These are phyloP conservation scores for Sanghuangporus sanghuang DNA, from an alignment of 1,284 basidiomycete genomes.

Conservation along the genomic window DNA sequence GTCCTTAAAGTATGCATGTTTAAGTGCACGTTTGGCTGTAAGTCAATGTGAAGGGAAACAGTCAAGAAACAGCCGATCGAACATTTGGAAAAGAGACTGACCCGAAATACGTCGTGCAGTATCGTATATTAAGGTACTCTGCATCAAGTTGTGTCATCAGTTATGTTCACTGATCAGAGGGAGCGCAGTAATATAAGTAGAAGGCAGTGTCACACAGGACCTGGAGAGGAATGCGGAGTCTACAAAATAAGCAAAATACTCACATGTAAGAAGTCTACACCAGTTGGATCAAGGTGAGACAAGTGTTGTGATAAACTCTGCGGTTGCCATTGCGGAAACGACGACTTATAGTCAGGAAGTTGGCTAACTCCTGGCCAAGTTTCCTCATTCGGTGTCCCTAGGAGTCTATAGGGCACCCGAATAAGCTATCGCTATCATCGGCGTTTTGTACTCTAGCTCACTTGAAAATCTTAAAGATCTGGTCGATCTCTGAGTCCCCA, in stretches of 20 bases:
- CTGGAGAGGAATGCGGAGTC: neutral
- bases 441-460: conserved; percentile 28
- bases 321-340: conserved; percentile 91
- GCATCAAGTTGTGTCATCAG: conserved; percentile 27
- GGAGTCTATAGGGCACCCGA: conserved; percentile 46
- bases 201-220: neutral
- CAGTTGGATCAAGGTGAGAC: conserved; percentile 62
- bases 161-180: neutral
- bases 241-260: conserved; percentile 19
- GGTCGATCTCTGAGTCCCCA: conserved; percentile 98
- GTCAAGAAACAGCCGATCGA: neutral
- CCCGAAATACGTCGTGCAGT: conserved; percentile 92
- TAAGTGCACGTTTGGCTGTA: conserved; percentile 79
- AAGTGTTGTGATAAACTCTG: conserved; percentile 68
- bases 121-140: conserved; percentile 88
- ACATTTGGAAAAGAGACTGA: conserved; percentile 30
- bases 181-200: neutral
- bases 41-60: conserved; percentile 14
- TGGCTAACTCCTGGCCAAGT: conserved; percentile 88
- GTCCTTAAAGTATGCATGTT: conserved; percentile 76
- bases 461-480: conserved; percentile 99
- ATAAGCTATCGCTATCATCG: neutral
- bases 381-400: conserved; percentile 94
- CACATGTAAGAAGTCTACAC: conserved; percentile 77
- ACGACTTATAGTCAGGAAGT: conserved; percentile 93